Percentiles rank a stretch among this genome's conserved stretches.
phyloP scores from a whole-genome alignment of 257 asterid species.

The Primulina huaijiensis region DNA sequence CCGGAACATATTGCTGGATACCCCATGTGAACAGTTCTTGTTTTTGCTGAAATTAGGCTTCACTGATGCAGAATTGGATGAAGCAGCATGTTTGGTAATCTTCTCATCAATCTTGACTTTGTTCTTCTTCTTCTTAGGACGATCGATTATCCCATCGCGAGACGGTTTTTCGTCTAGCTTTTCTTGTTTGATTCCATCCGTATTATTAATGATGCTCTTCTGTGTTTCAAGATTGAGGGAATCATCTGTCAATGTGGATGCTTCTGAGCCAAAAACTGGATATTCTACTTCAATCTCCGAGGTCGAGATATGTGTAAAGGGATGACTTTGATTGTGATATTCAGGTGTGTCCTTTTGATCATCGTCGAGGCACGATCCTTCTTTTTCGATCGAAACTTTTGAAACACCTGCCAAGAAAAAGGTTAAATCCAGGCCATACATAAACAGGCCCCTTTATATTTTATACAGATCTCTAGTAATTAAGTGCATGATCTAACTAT shows the following conservation, averaged over 20 bases:
- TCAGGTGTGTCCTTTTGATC: constrained; percentile 16
- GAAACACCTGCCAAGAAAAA: background rate
- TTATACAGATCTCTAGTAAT: background rate
- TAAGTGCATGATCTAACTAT: background rate
- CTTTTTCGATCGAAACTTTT: constrained; percentile 34
- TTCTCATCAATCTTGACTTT: constrained; percentile 28
- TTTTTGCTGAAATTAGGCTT: constrained; percentile 34
- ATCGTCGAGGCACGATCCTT: constrained; percentile 19
- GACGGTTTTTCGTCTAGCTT: constrained; percentile 20
- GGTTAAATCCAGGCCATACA: background rate
- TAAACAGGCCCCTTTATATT: background rate
- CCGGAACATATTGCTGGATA: constrained; percentile 39
- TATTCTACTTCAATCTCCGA: constrained; percentile 65
- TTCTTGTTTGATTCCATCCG: constrained; percentile 23
- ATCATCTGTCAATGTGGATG: constrained; percentile 62
- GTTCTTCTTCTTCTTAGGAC: constrained; percentile 29
- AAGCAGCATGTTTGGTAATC: background rate
- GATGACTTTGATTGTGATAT: constrained; percentile 29
- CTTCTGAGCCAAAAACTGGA: constrained; percentile 51
- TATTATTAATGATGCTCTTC: background rate
- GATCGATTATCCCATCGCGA: constrained; percentile 12
- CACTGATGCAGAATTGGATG: constrained; percentile 9
- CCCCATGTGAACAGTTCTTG: constrained; percentile 39
- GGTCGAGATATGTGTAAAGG: constrained; percentile 30
- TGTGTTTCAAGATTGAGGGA: constrained; percentile 36